Conservation (phyloP, 208 protist species). For the Vickermania spadyakhi region DNA sequence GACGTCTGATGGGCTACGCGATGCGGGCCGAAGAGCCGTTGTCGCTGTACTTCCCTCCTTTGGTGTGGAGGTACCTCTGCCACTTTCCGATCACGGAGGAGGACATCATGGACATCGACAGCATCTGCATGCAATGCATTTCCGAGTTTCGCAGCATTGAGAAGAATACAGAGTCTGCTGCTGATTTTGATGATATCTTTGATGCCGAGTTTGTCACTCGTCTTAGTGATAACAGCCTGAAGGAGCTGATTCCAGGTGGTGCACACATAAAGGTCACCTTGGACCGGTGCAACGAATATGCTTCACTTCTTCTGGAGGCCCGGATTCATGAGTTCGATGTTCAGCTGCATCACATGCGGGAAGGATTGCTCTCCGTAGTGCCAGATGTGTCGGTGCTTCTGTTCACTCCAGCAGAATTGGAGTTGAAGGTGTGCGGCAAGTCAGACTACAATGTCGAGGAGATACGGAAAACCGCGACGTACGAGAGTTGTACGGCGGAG, state of each 20-base stretch:
- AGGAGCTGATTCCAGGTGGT: constrained; percentile 71
- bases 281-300: constrained; percentile 68
- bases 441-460: constrained; percentile 83
- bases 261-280: constrained; percentile 56
- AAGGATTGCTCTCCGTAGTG: constrained; percentile 81
- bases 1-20: constrained; percentile 91
- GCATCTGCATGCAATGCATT: constrained; percentile 79
- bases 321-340: constrained; percentile 77
- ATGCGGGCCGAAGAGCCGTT: constrained; percentile 88
- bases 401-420: constrained; percentile 80
- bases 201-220: constrained; percentile 80
- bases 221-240: constrained; percentile 63
- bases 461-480: constrained; percentile 67
- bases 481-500: constrained; percentile 74
- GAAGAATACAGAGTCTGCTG: constrained; percentile 14
- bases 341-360: constrained; percentile 68
- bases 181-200: constrained; percentile 77
- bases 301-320: constrained; percentile 42
- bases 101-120: constrained; percentile 74
- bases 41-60: constrained; percentile 81
- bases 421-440: constrained; percentile 84
- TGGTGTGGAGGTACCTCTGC: constrained; percentile 88
- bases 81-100: constrained; percentile 46
- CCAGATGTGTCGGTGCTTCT: constrained; percentile 77
- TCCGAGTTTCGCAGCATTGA: constrained; percentile 63